Evolutionary conservation across 2,329 filamentous ascomycete species (phyloP).

Genomic region (Ilyonectria sp.): DNA sequence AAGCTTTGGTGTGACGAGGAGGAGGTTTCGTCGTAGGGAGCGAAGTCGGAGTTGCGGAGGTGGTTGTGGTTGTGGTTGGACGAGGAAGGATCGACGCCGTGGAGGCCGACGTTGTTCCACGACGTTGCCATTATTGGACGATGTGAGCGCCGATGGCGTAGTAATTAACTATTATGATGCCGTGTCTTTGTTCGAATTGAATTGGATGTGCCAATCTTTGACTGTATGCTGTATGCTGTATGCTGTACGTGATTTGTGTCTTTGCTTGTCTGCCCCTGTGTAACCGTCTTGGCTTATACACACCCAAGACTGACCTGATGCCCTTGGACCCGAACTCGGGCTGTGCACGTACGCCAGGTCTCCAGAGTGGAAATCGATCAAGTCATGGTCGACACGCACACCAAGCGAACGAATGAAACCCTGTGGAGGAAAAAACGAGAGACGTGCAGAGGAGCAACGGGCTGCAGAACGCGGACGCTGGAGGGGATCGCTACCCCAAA

Average conservation of each 20-base stretch:
- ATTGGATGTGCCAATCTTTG: background rate
- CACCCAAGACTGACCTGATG: background rate
- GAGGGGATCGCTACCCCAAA: background rate
- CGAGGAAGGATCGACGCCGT: constrained; percentile 30
- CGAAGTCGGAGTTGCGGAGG: constrained; percentile 17
- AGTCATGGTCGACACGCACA: constrained; percentile 12
- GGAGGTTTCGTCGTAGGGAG: constrained; percentile 38
- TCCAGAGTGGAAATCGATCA: constrained; percentile 16
- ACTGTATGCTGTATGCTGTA: background rate
- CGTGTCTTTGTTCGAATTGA: background rate
- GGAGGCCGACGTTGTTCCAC: constrained; percentile 32
- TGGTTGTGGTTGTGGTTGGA: constrained; percentile 6
- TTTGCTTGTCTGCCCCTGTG: background rate
- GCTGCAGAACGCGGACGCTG: background rate
- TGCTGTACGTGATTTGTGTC: background rate
- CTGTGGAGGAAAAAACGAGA: constrained; percentile 4
- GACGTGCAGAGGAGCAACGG: background rate
- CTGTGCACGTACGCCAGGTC: constrained; percentile 1
- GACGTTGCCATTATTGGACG: constrained; percentile 26
- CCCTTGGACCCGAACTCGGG: background rate
- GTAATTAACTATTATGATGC: background rate
- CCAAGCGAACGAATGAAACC: background rate
- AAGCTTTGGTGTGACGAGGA: constrained; percentile 41
- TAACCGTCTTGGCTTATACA: constrained; percentile 19
- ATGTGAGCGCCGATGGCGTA: background rate